Base-by-base conservation (phyloP, 139 green algal genomes). In the Eudorina sp. region DNA sequence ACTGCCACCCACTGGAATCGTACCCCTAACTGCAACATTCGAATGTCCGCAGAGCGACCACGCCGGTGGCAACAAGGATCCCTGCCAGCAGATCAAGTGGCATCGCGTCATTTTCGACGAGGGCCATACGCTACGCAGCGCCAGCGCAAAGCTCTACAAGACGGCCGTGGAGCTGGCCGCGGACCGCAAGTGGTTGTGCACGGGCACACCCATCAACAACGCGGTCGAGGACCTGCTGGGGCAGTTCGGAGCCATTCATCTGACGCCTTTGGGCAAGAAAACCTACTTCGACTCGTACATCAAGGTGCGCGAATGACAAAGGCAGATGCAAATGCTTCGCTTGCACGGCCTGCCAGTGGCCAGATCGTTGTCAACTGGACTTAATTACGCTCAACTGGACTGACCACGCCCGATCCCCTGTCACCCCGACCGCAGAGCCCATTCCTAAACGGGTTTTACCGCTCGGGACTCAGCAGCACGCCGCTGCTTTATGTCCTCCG, bases 171-270 rank as follows among this genome's bases (percentile, higher is more conserved):
- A 88, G 27, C 69, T 95, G 16, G 41, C 48, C 2, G 36, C 90
- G 8, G 60, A 91, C 41, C 81, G 90, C 7, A 87, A 89, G 46
- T 96, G 94, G 94, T 82, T 91, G 68, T 94, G 91, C 70, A 93
- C 91, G 25, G 94, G 95, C 84, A 97, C 95, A 0, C 95, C 95
- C 8, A 86, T 97, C 72, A 91, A 88, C 85, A 96, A 86, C 25
- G 89, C 89, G 70, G 84, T 96, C 29, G 78, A 77, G 2, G 95
- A 97, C 84, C 91, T 96, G 66, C 77, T 91, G 23, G 93, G 66
- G 8, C 89, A 92, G 89, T 86, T 93, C 13, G 48, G n/a, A 0
- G 91, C 78, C 5, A 64, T 95, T 0, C 82, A 91, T 36, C 40
- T 95, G 89, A 31, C 69, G 40, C 92, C 92, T 18, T 53, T 92